Conservation (phyloP, 73 alveolate species). For the Paramecium sonneborni region DNA sequence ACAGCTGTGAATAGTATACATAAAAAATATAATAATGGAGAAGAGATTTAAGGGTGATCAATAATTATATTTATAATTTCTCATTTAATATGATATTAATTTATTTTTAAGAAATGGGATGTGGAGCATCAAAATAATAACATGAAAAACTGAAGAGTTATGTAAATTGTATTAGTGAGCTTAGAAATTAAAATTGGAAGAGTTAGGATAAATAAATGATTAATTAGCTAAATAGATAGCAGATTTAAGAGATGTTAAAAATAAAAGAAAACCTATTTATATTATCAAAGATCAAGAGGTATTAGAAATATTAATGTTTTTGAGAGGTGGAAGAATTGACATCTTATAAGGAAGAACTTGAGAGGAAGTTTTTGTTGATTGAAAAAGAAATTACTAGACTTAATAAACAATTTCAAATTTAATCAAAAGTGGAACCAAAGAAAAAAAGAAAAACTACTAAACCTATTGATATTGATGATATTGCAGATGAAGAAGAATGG, state of each 20-base stretch:
- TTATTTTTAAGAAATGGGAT: slow-evolving; percentile 16
- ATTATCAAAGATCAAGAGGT: slow-evolving; percentile 24
- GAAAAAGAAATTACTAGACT: neutral
- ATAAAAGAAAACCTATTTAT: slow-evolving; percentile 4
- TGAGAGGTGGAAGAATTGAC: neutral
- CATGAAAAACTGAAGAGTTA: neutral
- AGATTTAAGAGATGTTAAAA: neutral
- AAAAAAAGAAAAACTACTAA: neutral
- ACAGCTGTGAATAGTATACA: slow-evolving; percentile 10
- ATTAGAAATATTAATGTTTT: neutral
- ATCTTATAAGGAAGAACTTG: neutral
- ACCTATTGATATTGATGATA: slow-evolving; percentile 1
- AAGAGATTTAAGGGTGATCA: neutral
- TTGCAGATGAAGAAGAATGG: slow-evolving; percentile 18
- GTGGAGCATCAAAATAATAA: neutral
- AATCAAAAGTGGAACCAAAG: neutral
- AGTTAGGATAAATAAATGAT: neutral
- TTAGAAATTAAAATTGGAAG: neutral
- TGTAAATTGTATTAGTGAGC: neutral
- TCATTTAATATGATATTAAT: neutral
- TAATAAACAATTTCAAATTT: neutral
- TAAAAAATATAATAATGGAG: neutral
- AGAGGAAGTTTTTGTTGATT: neutral
- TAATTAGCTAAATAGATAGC: neutral
- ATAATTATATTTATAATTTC: neutral